Evolutionary conservation across 768 basidiomycete species (phyloP), one percentile per base, ranked within the genome.

Genomic region (Phaeotremella fagi): DNA sequence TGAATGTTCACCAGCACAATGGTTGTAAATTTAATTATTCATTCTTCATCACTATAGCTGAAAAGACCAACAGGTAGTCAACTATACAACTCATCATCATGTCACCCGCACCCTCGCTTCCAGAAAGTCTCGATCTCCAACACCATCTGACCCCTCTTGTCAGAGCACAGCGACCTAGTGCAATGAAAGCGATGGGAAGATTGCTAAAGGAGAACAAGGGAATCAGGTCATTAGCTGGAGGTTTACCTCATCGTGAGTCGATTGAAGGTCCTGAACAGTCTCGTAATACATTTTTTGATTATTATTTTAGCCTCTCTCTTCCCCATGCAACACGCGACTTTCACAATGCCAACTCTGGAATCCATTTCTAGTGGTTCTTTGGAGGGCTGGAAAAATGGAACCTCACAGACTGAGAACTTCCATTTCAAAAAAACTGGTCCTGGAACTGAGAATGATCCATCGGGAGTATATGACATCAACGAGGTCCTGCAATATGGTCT

Each of bases 401-500:
- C 33, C 3, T 54, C 60, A 2, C 33, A 42, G 5, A 65, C 64
- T 16, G 48, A 59, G 48, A 41, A 41, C 3, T 24, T 65, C 38
- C 51, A 55, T n/a, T 29, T 65, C 46, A 65, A 56, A 46, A 65
- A 65, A 50, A 59, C 60, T 1, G 64, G 64, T n/a, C 56, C 55
- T 12, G 64, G 60, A 0, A 61, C 61, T 2, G 57, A 59, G 25
- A 26, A 44, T 15, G 56, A 62, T 23, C 49, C 54, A 24, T 56
- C 36, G 5, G 61, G 63, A 15, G 52, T 60, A 3, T 31, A 61
- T 16, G 63, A 64, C 35, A 43, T 64, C 35, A 61, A 55, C 43
- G 42, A 52, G 29, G 47, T 61, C 3, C 61, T 78, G 48, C 76
- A 75, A 35, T 79, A 79, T 55, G 73, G 70, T 25, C 64, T 72